These are phyloP conservation scores for Trichoderma atrobrunneum DNA, from an alignment of 2,329 filamentous ascomycete genomes.

Conservation along the genomic window DNA sequence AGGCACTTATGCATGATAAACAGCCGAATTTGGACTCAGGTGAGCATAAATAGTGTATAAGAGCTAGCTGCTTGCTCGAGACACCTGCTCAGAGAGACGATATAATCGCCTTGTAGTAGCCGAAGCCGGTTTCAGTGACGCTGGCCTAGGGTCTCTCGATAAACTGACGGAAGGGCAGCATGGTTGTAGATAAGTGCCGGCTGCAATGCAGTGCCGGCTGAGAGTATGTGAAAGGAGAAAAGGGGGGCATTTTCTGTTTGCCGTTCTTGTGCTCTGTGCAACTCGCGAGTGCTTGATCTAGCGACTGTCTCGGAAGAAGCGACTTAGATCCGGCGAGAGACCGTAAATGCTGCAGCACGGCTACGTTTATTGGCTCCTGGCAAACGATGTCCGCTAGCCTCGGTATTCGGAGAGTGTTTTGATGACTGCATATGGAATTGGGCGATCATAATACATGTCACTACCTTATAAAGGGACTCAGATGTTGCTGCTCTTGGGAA, in stretches of 20 bases:
- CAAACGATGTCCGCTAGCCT: not conserved
- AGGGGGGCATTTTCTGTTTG: not conserved
- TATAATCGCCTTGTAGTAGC: not conserved
- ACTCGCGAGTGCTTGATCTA: not conserved
- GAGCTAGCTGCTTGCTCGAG: not conserved
- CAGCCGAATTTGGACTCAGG: not conserved
- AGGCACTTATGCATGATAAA: not conserved
- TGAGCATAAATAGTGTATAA: not conserved
- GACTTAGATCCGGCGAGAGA: not conserved
- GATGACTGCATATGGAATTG: not conserved
- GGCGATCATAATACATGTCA: not conserved
- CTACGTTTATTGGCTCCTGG: not conserved
- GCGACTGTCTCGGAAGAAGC: conserved; percentile 18
- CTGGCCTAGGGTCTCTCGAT: not conserved
- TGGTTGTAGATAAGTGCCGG: not conserved
- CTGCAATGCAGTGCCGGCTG: not conserved
- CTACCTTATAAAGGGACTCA: not conserved
- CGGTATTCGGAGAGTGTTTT: conserved; percentile 1
- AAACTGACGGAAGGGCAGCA: not conserved
- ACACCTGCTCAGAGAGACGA: not conserved
- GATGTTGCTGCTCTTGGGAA: not conserved
- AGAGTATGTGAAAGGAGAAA: not conserved
- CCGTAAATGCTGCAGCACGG: not conserved
- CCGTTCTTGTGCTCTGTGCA: not conserved
- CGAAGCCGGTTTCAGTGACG: not conserved